A percentile compares a stretch with the other conserved stretches of the same genome.
These are phyloP conservation scores for Paraglomus occultum DNA, from an alignment of 192 early-diverging fungal species.

Conservation along the genomic window DNA sequence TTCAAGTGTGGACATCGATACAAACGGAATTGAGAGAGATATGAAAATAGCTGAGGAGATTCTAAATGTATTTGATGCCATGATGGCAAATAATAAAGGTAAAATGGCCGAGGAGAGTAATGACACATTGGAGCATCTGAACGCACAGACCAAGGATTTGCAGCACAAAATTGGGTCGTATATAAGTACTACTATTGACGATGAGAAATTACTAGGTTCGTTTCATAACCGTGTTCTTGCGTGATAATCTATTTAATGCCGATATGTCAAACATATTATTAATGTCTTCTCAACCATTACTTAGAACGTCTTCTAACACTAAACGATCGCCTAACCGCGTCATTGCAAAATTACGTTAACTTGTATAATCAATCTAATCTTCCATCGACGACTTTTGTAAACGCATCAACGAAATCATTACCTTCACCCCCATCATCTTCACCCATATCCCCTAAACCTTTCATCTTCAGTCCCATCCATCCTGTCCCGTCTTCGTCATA, in stretches of 20 bases:
- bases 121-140: neutral
- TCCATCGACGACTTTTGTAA: neutral
- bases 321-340: constrained; percentile 4
- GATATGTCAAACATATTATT: neutral
- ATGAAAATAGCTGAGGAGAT: constrained; percentile 10
- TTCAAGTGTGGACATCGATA: neutral
- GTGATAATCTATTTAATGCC: too few relatives aligned
- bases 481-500: too few relatives aligned
- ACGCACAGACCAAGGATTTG: constrained; percentile 4
- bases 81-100: neutral
- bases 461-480: too few relatives aligned
- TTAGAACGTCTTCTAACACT: constrained; percentile 2
- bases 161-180: constrained; percentile 8
- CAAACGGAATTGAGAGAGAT: neutral
- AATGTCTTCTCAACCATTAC: neutral
- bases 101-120: neutral
- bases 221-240: neutral
- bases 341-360: constrained; percentile 7
- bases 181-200: neutral
- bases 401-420: too few relatives aligned
- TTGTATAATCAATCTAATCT: neutral
- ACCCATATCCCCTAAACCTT: too few relatives aligned
- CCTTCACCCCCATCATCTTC: too few relatives aligned
- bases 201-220: constrained; percentile 6
- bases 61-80: constrained; percentile 12